Conservation (phyloP, 352 stramenopile species). For the Pythium rishiriense region DNA sequence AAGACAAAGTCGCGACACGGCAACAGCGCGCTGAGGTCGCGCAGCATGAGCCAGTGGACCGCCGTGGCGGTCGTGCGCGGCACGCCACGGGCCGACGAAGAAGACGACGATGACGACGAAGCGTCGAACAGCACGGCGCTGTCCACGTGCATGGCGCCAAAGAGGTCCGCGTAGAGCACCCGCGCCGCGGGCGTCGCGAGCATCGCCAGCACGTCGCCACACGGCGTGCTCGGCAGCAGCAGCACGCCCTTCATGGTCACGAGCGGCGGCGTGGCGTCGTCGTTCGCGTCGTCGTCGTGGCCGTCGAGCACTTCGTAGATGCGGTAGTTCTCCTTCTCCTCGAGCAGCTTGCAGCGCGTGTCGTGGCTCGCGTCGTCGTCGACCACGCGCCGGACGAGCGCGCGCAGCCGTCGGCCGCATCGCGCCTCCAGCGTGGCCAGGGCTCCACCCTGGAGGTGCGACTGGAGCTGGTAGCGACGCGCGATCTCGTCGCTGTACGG, state of each 20-base stretch:
- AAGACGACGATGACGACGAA: neutral
- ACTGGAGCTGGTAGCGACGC: conserved; percentile 58
- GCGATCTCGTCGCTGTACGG: conserved; percentile 56
- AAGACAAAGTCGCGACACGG: conserved; percentile 80
- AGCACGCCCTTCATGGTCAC: conserved; percentile 75
- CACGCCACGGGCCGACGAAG: neutral
- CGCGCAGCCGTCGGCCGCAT: conserved; percentile 51
- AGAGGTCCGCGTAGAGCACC: conserved; percentile 55
- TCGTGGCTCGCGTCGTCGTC: conserved; percentile 54
- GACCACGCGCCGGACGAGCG: conserved; percentile 66
- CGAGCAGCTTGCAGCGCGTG: conserved; percentile 45
- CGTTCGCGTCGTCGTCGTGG: conserved; percentile 22
- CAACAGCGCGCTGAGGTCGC: conserved; percentile 48
- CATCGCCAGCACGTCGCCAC: conserved; percentile 66
- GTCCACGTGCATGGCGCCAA: conserved; percentile 55
- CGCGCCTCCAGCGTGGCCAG: conserved; percentile 42
- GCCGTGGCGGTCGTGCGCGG: conserved; percentile 34
- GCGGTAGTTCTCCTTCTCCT: conserved; percentile 79
- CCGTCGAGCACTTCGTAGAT: conserved; percentile 61
- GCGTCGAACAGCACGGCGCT: conserved; percentile 29
- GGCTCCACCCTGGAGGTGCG: conserved; percentile 42
- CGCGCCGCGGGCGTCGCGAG: conserved; percentile 42
- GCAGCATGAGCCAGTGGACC: conserved; percentile 78
- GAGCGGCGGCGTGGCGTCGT: conserved; percentile 35
- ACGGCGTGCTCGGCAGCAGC: conserved; percentile 64